A percentile compares a stretch with the other conserved stretches of the same genome.
Conservation (phyloP, 192 early-diverging fungal genomes). For the Coemansia sp. region DNA sequence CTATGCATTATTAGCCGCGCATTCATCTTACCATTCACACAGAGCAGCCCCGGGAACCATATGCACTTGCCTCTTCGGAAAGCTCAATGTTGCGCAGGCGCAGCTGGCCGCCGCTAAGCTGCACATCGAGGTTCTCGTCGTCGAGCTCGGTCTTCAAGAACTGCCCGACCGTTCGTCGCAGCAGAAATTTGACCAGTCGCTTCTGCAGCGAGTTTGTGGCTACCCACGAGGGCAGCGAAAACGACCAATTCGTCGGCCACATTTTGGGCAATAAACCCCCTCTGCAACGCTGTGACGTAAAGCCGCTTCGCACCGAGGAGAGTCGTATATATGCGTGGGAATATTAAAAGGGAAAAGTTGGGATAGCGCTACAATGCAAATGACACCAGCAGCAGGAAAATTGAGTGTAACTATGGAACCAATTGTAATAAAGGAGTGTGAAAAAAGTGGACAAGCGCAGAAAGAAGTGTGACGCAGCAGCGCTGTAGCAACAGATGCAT, state of each 20-base stretch:
- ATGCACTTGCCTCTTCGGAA: slow-evolving; percentile 61
- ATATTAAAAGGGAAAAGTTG: too few relatives aligned
- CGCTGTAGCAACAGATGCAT: background rate
- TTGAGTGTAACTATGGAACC: background rate
- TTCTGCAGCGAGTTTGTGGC: slow-evolving; percentile 76
- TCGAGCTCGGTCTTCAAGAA: slow-evolving; percentile 76
- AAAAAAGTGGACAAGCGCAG: too few relatives aligned
- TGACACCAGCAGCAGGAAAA: background rate
- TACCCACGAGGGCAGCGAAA: slow-evolving; percentile 51
- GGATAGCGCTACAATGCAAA: background rate
- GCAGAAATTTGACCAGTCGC: slow-evolving; percentile 74
- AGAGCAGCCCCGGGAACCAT: background rate
- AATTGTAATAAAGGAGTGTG: slow-evolving; percentile 2
- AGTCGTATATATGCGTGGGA: too few relatives aligned
- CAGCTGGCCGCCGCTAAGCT: slow-evolving; percentile 72
- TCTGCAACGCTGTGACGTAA: background rate
- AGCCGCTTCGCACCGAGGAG: too few relatives aligned
- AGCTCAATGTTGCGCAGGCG: slow-evolving; percentile 75
- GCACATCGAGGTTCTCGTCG: slow-evolving; percentile 76
- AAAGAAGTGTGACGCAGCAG: background rate
- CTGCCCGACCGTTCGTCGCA: slow-evolving; percentile 77
- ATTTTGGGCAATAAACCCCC: slow-evolving; percentile 8
- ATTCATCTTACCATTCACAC: too few relatives aligned
- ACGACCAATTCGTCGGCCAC: slow-evolving; percentile 49
- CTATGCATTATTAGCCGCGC: too few relatives aligned